A percentile compares a stretch with the other conserved stretches of the same genome.
These are phyloP conservation scores for Saturnispora ahearnii DNA, from an alignment of 805 yeast genomes.

Conservation along the genomic window DNA sequence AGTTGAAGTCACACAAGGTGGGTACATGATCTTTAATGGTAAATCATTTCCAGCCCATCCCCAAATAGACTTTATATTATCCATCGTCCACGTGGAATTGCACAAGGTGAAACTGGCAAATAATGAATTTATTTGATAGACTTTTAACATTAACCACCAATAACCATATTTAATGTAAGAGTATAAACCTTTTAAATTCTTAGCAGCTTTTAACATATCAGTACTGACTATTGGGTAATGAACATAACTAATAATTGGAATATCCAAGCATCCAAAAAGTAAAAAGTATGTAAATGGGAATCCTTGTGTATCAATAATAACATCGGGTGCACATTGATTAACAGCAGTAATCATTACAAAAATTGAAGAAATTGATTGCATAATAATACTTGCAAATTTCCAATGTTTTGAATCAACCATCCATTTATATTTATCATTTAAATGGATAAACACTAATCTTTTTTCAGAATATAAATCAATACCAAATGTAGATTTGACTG, in stretches of 20 bases:
- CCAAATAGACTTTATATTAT: conserved; percentile 69
- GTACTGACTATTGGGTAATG: conserved; percentile 88
- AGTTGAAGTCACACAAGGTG: conserved; percentile 58
- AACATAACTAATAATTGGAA: conserved; percentile 83
- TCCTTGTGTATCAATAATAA: conserved; percentile 94
- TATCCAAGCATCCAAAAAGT: conserved; percentile 42
- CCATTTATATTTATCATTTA: conserved; percentile 30
- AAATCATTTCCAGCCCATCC: conserved; percentile 27
- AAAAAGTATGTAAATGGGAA: conserved; percentile 79
- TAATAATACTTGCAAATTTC: conserved; percentile 72
- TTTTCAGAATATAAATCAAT: conserved; percentile 23
- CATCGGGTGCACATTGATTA: conserved; percentile 63
- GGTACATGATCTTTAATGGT: conserved; percentile 51
- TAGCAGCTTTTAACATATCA: conserved; percentile 51
- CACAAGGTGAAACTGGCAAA: conserved; percentile 58
- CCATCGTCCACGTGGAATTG: conserved; percentile 87
- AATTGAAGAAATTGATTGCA: conserved; percentile 80
- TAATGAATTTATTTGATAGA: conserved; percentile 60
- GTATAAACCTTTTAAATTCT: conserved; percentile 11
- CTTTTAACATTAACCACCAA: conserved; percentile 59
- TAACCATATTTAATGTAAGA: conserved; percentile 43
- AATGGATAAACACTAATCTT: conserved; percentile 26
- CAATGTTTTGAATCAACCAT: conserved; percentile 64
- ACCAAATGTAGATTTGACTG: conserved; percentile 23
- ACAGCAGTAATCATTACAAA: conserved; percentile 65